Evolutionary conservation across 2,329 filamentous ascomycete genomes (phyloP), one percentile per base, ranked within the genome.

Genomic region (Pyrenochaeta sp.): DNA sequence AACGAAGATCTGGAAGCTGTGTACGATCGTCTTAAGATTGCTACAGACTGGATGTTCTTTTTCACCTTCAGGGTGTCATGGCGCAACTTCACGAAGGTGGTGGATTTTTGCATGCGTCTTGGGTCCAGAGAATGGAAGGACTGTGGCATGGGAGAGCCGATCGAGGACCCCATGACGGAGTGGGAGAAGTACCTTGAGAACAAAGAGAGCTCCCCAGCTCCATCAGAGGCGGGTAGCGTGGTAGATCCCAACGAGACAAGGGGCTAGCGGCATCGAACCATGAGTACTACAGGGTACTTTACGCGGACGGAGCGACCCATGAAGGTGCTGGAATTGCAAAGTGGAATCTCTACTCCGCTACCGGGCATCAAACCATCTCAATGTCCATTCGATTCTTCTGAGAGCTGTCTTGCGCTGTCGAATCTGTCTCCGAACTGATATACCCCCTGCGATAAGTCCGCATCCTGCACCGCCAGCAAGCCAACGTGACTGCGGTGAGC

Each of bases 381-480:
- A n/a, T n/a, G n/a, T n/a, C 9, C 8, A n/a, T 7, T 34, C 19
- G n/a, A 30, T 6, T 14, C n/a, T 18, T 11, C 7, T 32, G 7
- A 5, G 17, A 20, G 20, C 18, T 24, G 10, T 22, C 26, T 18
- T 10, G 18, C 6, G 15, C 18, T 20, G 7, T 22, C 10, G n/a
- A 5, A 5, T 18, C 18, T 19, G 14, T 39, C 2, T 18, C 31
- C n/a, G n/a, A n/a, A n/a, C n/a, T n/a, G n/a, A n/a, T n/a, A n/a
- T n/a, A n/a, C n/a, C n/a, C 14, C 27, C 40, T 19, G 7, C 26
- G 40, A 37, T 43, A 36, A 3, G 7, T 24, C 8, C 24, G 23
- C 36, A 36, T 35, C 19, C 20, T 35, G n/a, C 36, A 45, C n/a
- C 14, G 27, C 42, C 42, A 45, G 18, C 18, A 45, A 2, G 24